Evolutionary conservation across 306 rosid genomes (phyloP), one percentile per base, ranked within the genome.

Genomic region (Cyclanthera cordifolia): DNA sequence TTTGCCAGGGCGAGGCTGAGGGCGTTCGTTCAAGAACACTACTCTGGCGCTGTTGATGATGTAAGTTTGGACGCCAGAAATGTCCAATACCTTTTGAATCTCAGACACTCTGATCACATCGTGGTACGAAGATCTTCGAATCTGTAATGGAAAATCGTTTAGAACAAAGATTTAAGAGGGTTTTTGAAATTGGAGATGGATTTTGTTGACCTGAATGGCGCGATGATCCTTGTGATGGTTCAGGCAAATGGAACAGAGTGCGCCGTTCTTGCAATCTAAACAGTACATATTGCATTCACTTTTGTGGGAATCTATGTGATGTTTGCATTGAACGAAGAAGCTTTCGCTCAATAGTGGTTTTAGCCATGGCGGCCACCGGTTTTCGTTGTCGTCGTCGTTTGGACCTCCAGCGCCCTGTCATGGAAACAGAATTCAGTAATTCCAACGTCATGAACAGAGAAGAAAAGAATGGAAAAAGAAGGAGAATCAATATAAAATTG

Each of bases 301-400:
- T 78, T 90, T 93, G 84, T 90, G 99, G 0, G 99, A 90, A 79
- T 90, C 91, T 4, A 87, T 91, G 56, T 93, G 99, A 8, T 72
- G 57, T 82, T 87, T 82, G 88, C 99, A 93, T 75, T 86, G 99
- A 84, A 83, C 99, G 77, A 93, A 93, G 82, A 93, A 93, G 76
- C 72, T 79, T 71, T 93, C 99, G 67, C 64, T 79, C 4, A 93
- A 85, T 32, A 93, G 79, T 34, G 99, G 96, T 72, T 85, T 88
- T 87, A 93, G 81, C 99, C 99, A 93, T 67, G 99, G 99, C 37
- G 99, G 99, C 99, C 99, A 93, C 79, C 94, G 86, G 59, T 76
- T 80, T 67, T 87, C 95, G 59, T 90, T 80, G 69, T 87, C 95
- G 59, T 90, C 95, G 8, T 87, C 99, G 25, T 88, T 95, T 48